Conservation (phyloP, 371 early-diverging fungal species). For the Apophysomyces elegans region DNA sequence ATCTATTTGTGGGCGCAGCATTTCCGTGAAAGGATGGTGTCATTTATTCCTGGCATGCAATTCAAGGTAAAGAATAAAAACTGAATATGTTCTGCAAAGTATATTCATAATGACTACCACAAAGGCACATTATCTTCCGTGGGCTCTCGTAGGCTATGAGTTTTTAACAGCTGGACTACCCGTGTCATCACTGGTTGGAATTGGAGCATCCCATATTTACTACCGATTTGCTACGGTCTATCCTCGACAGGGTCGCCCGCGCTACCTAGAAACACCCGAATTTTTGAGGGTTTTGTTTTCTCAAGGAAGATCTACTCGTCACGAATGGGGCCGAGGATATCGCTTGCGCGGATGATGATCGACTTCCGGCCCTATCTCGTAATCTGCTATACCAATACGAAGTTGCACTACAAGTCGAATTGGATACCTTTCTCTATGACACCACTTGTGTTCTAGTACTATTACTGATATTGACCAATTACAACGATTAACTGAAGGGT, state of each 20-base stretch:
- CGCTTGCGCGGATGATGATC: neutral
- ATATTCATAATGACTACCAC: neutral
- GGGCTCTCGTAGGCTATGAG: slow-evolving; percentile 65
- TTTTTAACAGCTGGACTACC: slow-evolving; percentile 33
- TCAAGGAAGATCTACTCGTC: slow-evolving; percentile 21
- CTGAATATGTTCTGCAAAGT: neutral
- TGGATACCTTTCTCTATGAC: too few species aligned
- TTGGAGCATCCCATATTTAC: slow-evolving; percentile 59
- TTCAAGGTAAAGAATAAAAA: slow-evolving; percentile 65
- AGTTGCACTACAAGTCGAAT: too few species aligned
- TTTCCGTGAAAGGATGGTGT: slow-evolving; percentile 65
- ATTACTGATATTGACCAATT: too few species aligned
- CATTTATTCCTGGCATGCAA: slow-evolving; percentile 83
- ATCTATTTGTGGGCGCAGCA: slow-evolving; percentile 81
- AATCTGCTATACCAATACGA: neutral
- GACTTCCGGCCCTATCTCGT: neutral
- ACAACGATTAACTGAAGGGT: too few species aligned
- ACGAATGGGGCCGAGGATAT: neutral
- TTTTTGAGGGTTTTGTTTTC: slow-evolving; percentile 56
- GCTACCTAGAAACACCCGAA: slow-evolving; percentile 57
- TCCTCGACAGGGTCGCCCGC: slow-evolving; percentile 62
- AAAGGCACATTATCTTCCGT: slow-evolving; percentile 75
- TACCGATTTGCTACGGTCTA: slow-evolving; percentile 56
- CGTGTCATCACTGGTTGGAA: slow-evolving; percentile 36
- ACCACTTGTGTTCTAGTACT: too few species aligned